Evolutionary conservation across 169 alveolate species (phyloP), one percentile per base, ranked within the genome.

Genomic region (Theileria equi): DNA sequence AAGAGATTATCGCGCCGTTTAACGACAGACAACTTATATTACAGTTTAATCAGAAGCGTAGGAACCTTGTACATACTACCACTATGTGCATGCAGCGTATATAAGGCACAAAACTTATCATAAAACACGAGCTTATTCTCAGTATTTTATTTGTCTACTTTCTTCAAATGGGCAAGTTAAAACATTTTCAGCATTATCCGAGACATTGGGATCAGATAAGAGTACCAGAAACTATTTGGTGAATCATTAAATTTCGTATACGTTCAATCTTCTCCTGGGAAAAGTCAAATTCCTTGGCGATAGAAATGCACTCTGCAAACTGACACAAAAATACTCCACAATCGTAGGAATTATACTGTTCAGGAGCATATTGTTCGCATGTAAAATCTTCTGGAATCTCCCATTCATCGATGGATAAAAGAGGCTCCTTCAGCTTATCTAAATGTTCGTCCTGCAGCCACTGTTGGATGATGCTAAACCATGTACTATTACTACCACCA

Each of bases 241-340:
- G 76, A 1, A 81, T 83, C 94, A 89, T 89, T 40, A 36, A 63
- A 41, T 63, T 26, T 25, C 94, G 70, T n/a, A 80, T 61, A 31
- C 54, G 64, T 31, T 52, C 48, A 25, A 89, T 84, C 44, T 85
- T 86, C 8, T 40, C 47, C 62, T 89, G 94, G 26, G 47, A 31
- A 84, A 92, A 92, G 63, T 90, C 95, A 64, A 92, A 91, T 23
- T 74, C 36, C 36, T 89, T 70, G 3, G 82, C 88, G 28, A 81
- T 77, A 19, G 91, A 58, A 11, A 91, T 60, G 64, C 96, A 89
- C 53, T 91, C 93, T 17, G 96, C 95, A 62, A 81, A 89, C 81
- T 82, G 92, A 52, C 96, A 91, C 25, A 91, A 60, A 66, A 91
- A 91, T 23, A 91, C 93, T n/a, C 96, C 96, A 49, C 96, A 91